phyloP scores from a whole-genome alignment of 2,329 filamentous ascomycete genomes.

The Colletotrichum graminicola region DNA sequence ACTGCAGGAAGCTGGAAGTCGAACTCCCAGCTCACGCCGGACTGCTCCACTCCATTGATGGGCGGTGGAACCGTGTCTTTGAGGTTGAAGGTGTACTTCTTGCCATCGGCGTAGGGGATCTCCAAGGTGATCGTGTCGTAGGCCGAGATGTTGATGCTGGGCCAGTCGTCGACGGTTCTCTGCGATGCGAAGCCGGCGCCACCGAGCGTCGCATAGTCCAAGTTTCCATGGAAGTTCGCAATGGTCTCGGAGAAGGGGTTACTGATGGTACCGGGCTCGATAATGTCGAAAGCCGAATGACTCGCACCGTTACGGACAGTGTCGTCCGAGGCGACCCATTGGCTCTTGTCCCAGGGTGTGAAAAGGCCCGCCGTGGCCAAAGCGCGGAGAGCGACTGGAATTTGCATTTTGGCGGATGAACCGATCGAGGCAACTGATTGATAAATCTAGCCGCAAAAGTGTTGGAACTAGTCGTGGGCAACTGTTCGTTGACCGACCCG shows the following conservation, averaged over 20 bases:
- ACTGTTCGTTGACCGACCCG: not conserved
- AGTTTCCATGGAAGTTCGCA: conserved; percentile 74
- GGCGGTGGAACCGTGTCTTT: conserved; percentile 75
- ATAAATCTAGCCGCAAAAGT: not conserved
- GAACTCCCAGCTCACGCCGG: conserved; percentile 79
- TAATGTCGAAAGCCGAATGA: conserved; percentile 60
- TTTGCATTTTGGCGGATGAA: conserved; percentile 18
- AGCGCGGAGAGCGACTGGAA: conserved; percentile 21
- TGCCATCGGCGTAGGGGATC: conserved; percentile 68
- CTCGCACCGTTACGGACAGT: conserved; percentile 81
- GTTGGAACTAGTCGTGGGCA: not conserved
- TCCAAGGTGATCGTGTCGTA: conserved; percentile 72
- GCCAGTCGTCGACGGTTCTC: conserved; percentile 69
- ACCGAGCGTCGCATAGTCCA: conserved; percentile 81
- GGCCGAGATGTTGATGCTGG: conserved; percentile 71
- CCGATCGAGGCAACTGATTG: not conserved
- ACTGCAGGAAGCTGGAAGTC: conserved; percentile 64
- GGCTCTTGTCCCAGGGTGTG: conserved; percentile 68
- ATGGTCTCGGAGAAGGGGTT: conserved; percentile 30
- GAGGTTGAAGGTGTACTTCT: conserved; percentile 78
- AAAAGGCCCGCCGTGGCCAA: conserved; percentile 33
- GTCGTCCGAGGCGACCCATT: conserved; percentile 80
- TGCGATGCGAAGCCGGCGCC: conserved; percentile 88
- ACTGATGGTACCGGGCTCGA: conserved; percentile 44
- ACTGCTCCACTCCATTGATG: conserved; percentile 75